phyloP scores from a whole-genome alignment of 2,329 filamentous ascomycete genomes.

The Colletotrichum simmondsii region DNA sequence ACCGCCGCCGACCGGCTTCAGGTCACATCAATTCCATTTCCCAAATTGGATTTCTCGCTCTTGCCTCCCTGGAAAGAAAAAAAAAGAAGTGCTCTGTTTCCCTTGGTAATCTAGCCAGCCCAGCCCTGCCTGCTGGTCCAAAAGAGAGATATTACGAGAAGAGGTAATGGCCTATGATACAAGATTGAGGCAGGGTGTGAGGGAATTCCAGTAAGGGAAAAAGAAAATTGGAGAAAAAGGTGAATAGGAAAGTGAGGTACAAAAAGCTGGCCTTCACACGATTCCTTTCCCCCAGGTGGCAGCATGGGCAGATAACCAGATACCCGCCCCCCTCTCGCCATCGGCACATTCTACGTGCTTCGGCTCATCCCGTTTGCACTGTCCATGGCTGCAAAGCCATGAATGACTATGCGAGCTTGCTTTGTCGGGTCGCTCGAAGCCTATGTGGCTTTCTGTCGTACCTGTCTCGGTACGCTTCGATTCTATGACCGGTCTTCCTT shows the following conservation, averaged over 20 bases:
- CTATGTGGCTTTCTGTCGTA: neutral
- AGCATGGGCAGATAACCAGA: slow-evolving; percentile 2
- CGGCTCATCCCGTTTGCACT: neutral
- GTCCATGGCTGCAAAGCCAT: neutral
- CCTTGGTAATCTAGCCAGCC: neutral
- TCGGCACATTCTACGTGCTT: slow-evolving; percentile 1
- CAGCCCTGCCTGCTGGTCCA: neutral
- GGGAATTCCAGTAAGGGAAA: neutral
- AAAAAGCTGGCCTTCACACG: neutral
- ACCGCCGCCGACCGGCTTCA: neutral
- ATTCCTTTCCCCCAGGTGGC: neutral
- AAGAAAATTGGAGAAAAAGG: neutral
- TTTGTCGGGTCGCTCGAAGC: neutral
- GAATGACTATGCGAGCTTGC: neutral
- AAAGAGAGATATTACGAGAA: slow-evolving; percentile 5
- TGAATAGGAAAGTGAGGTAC: neutral
- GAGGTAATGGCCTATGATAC: slow-evolving; percentile 17
- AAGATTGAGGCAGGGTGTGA: neutral
- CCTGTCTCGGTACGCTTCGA: neutral
- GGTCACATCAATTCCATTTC: neutral
- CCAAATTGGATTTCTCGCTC: neutral
- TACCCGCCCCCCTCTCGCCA: neutral
- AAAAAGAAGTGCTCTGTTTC: neutral
- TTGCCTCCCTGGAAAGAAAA: neutral
- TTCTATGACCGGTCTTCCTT: neutral